A percentile compares a stretch with the other conserved stretches of the same genome.
Conservation (phyloP, 2,329 filamentous ascomycete genomes). For the Fusarium zealandicum region DNA sequence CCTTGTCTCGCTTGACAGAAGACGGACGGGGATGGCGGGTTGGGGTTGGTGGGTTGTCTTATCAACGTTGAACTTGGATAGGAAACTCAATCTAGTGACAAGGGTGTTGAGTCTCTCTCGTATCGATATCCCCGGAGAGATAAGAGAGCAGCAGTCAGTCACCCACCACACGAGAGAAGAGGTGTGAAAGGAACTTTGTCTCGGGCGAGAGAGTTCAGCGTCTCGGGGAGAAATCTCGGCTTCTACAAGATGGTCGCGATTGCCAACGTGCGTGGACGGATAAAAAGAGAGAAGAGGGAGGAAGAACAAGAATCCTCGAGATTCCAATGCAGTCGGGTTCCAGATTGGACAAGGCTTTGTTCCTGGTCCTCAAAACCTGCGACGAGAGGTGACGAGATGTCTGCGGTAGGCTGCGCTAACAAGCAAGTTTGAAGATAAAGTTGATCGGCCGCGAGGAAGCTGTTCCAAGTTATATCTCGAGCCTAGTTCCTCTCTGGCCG, state of each 20-base stretch:
- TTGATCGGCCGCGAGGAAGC: slow-evolving; percentile 17
- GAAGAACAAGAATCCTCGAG: neutral
- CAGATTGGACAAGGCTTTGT: no score
- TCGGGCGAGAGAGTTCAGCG: neutral
- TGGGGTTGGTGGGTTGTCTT: neutral
- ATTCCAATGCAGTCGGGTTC: slow-evolving; percentile 17
- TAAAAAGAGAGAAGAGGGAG: no score
- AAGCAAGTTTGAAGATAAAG: no score
- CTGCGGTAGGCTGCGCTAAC: no score
- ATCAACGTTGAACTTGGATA: neutral
- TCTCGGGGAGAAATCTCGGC: slow-evolving; percentile 5
- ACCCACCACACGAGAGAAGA: neutral
- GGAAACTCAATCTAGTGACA: neutral
- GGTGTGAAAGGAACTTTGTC: neutral
- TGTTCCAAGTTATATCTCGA: slow-evolving; percentile 20
- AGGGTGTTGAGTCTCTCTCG: no score
- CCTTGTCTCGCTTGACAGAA: slow-evolving; percentile 1
- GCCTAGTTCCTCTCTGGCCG: slow-evolving; percentile 21
- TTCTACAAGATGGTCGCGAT: slow-evolving; percentile 11
- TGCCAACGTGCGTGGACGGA: slow-evolving; percentile 1
- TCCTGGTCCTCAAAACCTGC: no score
- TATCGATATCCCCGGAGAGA: neutral
- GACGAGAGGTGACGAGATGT: no score
- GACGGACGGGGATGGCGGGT: no score
- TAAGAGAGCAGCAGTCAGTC: neutral